Conservation (phyloP, 2,329 filamentous ascomycete genomes). For the Penicillium sp. region DNA sequence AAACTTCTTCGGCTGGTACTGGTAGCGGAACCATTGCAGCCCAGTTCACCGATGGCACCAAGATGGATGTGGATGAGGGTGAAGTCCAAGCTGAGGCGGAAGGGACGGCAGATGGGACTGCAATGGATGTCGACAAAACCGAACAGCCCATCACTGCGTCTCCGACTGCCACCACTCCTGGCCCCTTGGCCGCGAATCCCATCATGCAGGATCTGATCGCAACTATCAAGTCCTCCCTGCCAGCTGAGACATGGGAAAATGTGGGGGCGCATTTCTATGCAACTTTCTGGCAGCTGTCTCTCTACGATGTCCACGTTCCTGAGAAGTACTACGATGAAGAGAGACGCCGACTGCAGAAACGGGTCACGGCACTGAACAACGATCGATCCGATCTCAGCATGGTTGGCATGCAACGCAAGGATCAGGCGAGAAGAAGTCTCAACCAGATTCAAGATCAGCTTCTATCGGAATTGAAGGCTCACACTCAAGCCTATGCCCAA, state of each 20-base stretch:
- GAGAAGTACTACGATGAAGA: constrained; percentile 77
- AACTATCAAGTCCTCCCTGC: constrained; percentile 62
- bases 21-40: constrained; percentile 23
- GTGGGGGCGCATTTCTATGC: constrained; percentile 82
- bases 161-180: constrained; percentile 30
- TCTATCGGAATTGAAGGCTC: constrained; percentile 70
- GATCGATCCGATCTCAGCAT: constrained; percentile 74
- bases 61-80: constrained; percentile 38
- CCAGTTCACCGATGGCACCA: constrained; percentile 36
- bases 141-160: constrained; percentile 14
- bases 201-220: constrained; percentile 74
- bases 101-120: constrained; percentile 22
- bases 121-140: constrained; percentile 40
- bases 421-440: constrained; percentile 67
- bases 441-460: constrained; percentile 69
- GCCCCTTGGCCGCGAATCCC: constrained; percentile 61
- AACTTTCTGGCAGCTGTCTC: constrained; percentile 87
- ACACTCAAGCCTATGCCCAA: constrained; percentile 66
- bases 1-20: constrained; percentile 23
- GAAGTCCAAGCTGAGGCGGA: constrained; percentile 21
- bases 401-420: constrained; percentile 65
- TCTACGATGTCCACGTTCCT: constrained; percentile 78
- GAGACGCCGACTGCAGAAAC: constrained; percentile 66
- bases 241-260: constrained; percentile 65
- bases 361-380: constrained; percentile 66